Conservation (phyloP, 305 asterid species). For the Fraxinus dipetala region DNA sequence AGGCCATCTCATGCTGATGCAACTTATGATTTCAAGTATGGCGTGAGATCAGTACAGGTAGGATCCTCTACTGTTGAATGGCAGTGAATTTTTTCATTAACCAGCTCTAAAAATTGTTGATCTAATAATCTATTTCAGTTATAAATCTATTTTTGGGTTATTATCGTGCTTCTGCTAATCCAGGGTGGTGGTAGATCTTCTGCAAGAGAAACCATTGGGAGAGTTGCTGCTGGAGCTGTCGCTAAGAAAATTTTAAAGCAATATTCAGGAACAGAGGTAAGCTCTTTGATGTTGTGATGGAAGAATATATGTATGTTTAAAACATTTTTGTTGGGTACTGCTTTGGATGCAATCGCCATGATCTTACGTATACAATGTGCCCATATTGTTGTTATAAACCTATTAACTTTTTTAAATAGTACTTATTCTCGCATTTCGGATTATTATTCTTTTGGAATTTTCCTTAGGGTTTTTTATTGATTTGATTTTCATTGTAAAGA, state of each 20-base stretch:
- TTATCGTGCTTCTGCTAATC: slow-evolving; percentile 23
- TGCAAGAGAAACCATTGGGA: slow-evolving; percentile 97
- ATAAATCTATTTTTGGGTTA: slow-evolving; percentile 6
- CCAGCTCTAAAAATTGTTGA: not conserved
- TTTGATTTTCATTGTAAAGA: slow-evolving; percentile 11
- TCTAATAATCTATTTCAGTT: not conserved
- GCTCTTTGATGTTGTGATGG: slow-evolving; percentile 20
- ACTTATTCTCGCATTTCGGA: not conserved
- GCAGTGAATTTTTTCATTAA: not conserved
- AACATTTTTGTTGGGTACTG: not conserved
- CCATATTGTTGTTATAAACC: slow-evolving; percentile 4
- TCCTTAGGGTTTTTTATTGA: not conserved
- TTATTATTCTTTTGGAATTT: not conserved
- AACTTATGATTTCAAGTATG: slow-evolving; percentile 72
- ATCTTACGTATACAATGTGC: not conserved
- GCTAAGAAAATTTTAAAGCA: slow-evolving; percentile 86
- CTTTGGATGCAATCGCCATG: not conserved
- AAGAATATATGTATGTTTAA: not conserved
- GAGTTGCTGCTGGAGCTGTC: slow-evolving; percentile 98
- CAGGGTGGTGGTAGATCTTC: slow-evolving; percentile 99
- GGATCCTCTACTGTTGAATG: not conserved
- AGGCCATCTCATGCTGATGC: slow-evolving; percentile 99
- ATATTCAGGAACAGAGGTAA: slow-evolving; percentile 76
- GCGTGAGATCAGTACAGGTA: slow-evolving; percentile 95
- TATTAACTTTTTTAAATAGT: slow-evolving; percentile 1